phyloP scores from a whole-genome alignment of 2,329 filamentous ascomycete species.

The Cryphonectria japonica region DNA sequence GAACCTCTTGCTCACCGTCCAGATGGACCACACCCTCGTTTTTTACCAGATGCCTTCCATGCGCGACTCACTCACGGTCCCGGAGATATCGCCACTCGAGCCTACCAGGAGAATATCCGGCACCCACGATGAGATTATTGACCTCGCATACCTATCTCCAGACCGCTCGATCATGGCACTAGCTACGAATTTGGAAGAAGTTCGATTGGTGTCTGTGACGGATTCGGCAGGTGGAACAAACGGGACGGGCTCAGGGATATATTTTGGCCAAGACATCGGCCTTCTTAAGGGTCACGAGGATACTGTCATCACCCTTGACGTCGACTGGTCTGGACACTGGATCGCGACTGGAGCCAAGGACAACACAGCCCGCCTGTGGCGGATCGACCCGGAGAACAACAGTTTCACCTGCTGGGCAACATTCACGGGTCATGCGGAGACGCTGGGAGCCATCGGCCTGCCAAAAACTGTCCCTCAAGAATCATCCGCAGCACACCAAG shows the following conservation, averaged over 20 bases:
- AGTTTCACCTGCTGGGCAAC: constrained; percentile 59
- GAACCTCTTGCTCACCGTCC: constrained; percentile 77
- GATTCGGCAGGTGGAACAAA: constrained; percentile 40
- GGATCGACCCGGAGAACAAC: constrained; percentile 74
- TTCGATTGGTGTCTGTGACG: constrained; percentile 79
- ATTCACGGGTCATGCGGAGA: constrained; percentile 93
- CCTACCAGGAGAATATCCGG: constrained; percentile 84
- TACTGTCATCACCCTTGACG: constrained; percentile 91
- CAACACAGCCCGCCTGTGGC: constrained; percentile 91
- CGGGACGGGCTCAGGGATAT: constrained; percentile 46
- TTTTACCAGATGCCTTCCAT: constrained; percentile 62
- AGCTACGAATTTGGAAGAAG: constrained; percentile 92
- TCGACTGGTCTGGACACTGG: constrained; percentile 98
- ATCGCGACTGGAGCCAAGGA: constrained; percentile 95
- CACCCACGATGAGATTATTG: constrained; percentile 97
- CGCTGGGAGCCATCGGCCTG: constrained; percentile 84
- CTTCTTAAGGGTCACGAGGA: constrained; percentile 89
- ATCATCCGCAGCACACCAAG: constrained; percentile 70
- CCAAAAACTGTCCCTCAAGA: constrained; percentile 70
- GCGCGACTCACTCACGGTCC: constrained; percentile 40
- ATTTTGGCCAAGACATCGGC: constrained; percentile 89
- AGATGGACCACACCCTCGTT: constrained; percentile 86
- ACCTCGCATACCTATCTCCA: constrained; percentile 82
- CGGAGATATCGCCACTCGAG: constrained; percentile 45
- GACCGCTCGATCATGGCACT: constrained; percentile 83